Percentiles rank a stretch among this genome's conserved stretches.
Evolutionary conservation across 2,329 filamentous ascomycete genomes (phyloP).

Genomic region (Penicillium concentricum): DNA sequence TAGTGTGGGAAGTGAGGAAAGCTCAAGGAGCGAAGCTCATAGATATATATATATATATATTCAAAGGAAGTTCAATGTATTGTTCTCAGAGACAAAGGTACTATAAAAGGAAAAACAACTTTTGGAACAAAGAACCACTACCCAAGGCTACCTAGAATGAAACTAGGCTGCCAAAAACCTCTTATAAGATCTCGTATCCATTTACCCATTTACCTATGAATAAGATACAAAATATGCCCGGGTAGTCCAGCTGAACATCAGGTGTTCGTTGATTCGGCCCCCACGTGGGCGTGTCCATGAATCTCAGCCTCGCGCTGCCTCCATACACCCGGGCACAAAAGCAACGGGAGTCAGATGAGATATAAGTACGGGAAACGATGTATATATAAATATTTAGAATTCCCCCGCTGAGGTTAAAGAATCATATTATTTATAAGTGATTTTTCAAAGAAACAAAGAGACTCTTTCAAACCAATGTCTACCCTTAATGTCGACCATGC

Average conservation of each 20-base stretch:
- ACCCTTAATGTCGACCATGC: not conserved
- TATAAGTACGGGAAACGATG: no score
- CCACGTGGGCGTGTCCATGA: no score
- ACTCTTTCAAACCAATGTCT: not conserved
- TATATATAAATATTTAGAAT: no score
- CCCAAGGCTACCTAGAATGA: no score
- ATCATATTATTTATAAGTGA: not conserved
- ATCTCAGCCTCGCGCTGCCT: not conserved
- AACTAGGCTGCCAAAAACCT: no score
- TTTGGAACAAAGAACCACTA: no score
- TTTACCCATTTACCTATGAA: no score
- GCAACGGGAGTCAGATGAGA: no score
- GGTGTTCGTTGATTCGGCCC: no score
- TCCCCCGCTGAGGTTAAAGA: no score
- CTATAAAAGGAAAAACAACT: not conserved
- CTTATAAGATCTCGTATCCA: not conserved
- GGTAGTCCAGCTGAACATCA: not conserved
- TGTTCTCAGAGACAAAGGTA: not conserved
- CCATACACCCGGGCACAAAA: not conserved
- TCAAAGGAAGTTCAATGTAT: not conserved
- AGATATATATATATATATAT: not conserved
- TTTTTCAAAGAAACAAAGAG: not conserved
- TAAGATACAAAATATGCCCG: no score
- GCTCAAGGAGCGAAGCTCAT: not conserved
- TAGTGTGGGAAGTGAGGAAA: not conserved